Percentiles rank a stretch among this genome's conserved stretches.
Evolutionary conservation across 2,329 filamentous ascomycete species (phyloP).

Genomic region (Scedosporium dehoogii): DNA sequence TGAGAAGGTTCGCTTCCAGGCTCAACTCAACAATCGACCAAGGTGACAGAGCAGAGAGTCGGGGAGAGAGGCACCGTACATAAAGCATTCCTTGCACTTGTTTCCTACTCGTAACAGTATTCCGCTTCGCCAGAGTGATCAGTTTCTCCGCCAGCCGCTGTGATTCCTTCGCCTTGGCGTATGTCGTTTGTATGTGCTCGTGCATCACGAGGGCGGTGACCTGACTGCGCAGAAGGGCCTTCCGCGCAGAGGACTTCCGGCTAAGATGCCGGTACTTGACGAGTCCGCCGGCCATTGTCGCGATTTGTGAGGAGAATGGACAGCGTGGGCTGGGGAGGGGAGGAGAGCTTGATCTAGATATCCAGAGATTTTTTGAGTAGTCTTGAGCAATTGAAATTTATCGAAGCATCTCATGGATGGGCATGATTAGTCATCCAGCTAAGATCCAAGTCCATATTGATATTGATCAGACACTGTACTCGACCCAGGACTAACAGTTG

Average conservation of each 20-base stretch:
- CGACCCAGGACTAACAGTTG: too few relatives aligned
- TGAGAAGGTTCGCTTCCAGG: background rate
- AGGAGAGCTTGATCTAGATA: background rate
- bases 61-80: constrained; percentile 42
- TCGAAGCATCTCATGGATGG: background rate
- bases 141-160: constrained; percentile 89
- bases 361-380: background rate
- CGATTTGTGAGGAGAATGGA: background rate
- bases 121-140: constrained; percentile 86
- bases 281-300: constrained; percentile 70
- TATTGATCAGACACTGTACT: too few relatives aligned
- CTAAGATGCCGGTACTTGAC: constrained; percentile 84
- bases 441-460: background rate
- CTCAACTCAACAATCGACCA: background rate
- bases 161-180: constrained; percentile 93
- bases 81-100: constrained; percentile 76
- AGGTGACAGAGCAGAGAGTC: background rate
- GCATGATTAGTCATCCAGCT: background rate
- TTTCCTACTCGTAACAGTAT: constrained; percentile 70
- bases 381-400: background rate
- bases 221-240: constrained; percentile 88
- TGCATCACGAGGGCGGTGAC: constrained; percentile 90
- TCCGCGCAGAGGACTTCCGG: constrained; percentile 76
- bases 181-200: constrained; percentile 91
- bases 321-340: background rate